A percentile compares a stretch with the other conserved stretches of the same genome.
phyloP scores from a whole-genome alignment of 2,329 filamentous ascomycete genomes.

The Gaeumannomyces tritici region DNA sequence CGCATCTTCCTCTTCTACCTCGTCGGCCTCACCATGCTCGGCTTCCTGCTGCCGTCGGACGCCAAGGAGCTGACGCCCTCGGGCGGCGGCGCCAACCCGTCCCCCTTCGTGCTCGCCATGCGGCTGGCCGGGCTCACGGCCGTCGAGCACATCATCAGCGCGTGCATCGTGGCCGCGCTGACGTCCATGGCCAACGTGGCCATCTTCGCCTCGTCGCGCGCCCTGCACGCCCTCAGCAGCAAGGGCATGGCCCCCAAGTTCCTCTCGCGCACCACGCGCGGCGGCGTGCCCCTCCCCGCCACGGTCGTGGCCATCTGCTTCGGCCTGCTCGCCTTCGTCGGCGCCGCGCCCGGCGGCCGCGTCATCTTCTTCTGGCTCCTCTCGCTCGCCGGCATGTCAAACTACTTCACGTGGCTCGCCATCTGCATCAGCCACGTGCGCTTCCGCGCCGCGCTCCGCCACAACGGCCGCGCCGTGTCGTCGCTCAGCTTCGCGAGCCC shows the following conservation, averaged over 20 bases:
- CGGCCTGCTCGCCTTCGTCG: slow-evolving; percentile 62
- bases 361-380: slow-evolving; percentile 61
- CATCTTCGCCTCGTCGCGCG: slow-evolving; percentile 69
- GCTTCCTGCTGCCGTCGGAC: slow-evolving; percentile 63
- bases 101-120: slow-evolving; percentile 65
- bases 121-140: slow-evolving; percentile 64
- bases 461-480: slow-evolving; percentile 42
- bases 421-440: slow-evolving; percentile 65
- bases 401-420: slow-evolving; percentile 61
- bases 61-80: slow-evolving; percentile 49
- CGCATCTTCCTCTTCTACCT: slow-evolving; percentile 56
- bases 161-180: slow-evolving; percentile 65
- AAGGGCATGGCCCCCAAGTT: slow-evolving; percentile 61
- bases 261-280: slow-evolving; percentile 49
- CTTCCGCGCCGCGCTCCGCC: slow-evolving; percentile 54
- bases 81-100: slow-evolving; percentile 52
- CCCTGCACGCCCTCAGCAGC: slow-evolving; percentile 66
- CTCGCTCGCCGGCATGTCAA: slow-evolving; percentile 59
- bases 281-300: slow-evolving; percentile 50
- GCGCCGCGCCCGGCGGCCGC: slow-evolving; percentile 55
- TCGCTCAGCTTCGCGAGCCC: slow-evolving; percentile 47
- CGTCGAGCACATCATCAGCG: slow-evolving; percentile 69
- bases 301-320: slow-evolving; percentile 62
- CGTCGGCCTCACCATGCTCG: slow-evolving; percentile 65
- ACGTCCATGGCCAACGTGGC: slow-evolving; percentile 65